Percentiles rank a stretch among this genome's conserved stretches.
phyloP scores from a whole-genome alignment of 2,329 filamentous ascomycete species.

The Magnaporthiopsis incrustans region DNA sequence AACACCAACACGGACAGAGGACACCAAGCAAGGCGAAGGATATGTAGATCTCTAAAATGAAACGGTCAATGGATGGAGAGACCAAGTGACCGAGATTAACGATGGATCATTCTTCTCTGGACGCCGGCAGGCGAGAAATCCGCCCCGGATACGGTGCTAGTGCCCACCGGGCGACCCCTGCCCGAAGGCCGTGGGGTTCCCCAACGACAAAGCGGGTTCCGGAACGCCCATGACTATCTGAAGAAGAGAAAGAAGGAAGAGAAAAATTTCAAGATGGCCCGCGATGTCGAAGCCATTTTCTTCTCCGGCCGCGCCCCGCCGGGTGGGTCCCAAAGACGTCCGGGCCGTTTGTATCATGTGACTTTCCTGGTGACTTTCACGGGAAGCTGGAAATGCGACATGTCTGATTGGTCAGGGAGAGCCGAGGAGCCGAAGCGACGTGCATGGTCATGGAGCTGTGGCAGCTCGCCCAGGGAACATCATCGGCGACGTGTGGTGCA shows the following conservation, averaged over 20 bases:
- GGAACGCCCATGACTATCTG: conserved; percentile 46
- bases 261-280: conserved; percentile 5
- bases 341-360: conserved; percentile 13
- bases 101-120: conserved; percentile 46
- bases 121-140: conserved; percentile 23
- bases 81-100: conserved; percentile 47
- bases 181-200: conserved; percentile 14
- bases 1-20: too few species aligned
- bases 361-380: conserved; percentile 16
- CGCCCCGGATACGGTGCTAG: conserved; percentile 10
- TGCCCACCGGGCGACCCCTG: neutral
- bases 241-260: conserved; percentile 26
- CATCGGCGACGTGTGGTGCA: conserved; percentile 4
- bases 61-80: conserved; percentile 44
- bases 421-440: conserved; percentile 34
- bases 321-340: neutral
- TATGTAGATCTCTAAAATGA: conserved; percentile 51
- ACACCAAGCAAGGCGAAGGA: neutral
- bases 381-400: conserved; percentile 8
- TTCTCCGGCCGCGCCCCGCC: neutral
- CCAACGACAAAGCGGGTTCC: conserved; percentile 14
- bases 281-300: neutral
- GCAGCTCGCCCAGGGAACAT: neutral
- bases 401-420: conserved; percentile 30
- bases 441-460: neutral